These are phyloP conservation scores for Fraxinus xanthoxyloides DNA, from an alignment of 305 asterid species.

Conservation along the genomic window DNA sequence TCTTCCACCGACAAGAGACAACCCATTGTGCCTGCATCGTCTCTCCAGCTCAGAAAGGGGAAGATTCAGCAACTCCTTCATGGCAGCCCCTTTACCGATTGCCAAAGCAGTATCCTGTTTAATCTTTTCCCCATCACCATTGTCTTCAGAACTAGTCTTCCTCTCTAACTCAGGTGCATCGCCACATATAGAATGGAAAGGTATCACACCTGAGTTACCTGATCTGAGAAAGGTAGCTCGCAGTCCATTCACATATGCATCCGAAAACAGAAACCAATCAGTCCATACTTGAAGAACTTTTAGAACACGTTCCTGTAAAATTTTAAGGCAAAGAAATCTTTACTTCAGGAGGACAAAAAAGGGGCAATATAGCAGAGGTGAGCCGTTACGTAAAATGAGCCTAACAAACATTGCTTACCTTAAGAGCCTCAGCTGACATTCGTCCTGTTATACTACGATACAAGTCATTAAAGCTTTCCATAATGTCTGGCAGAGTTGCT, in stretches of 20 bases:
- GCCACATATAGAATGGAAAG: conserved; percentile 81
- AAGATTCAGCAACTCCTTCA: conserved; percentile 48
- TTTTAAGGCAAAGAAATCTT: conserved; percentile 18
- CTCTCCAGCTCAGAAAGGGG: conserved; percentile 55
- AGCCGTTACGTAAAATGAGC: conserved; percentile 28
- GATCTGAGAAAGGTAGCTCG: conserved; percentile 92
- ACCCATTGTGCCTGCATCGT: conserved; percentile 64
- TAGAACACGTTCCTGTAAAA: conserved; percentile 48
- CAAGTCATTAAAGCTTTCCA: conserved; percentile 61
- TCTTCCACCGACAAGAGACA: conserved; percentile 88
- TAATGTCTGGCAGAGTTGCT: conserved; percentile 57
- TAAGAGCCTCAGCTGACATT: conserved; percentile 95
- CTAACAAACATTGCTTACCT: conserved; percentile 43
- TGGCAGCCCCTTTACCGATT: conserved; percentile 60
- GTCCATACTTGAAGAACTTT: conserved; percentile 63
- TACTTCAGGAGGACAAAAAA: conserved; percentile 17
- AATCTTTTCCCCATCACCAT: conserved; percentile 34
- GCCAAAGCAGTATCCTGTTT: conserved; percentile 57
- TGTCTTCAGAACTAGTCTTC: conserved; percentile 35
- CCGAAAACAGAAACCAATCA: conserved; percentile 60
- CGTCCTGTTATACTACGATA: conserved; percentile 85
- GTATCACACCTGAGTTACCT: conserved; percentile 71
- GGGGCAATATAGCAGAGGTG: conserved; percentile 27
- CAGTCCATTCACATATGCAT: conserved; percentile 78
- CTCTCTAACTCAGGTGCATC: conserved; percentile 51